phyloP scores from a whole-genome alignment of 2,329 filamentous ascomycete species.

The Xylaria sp. region DNA sequence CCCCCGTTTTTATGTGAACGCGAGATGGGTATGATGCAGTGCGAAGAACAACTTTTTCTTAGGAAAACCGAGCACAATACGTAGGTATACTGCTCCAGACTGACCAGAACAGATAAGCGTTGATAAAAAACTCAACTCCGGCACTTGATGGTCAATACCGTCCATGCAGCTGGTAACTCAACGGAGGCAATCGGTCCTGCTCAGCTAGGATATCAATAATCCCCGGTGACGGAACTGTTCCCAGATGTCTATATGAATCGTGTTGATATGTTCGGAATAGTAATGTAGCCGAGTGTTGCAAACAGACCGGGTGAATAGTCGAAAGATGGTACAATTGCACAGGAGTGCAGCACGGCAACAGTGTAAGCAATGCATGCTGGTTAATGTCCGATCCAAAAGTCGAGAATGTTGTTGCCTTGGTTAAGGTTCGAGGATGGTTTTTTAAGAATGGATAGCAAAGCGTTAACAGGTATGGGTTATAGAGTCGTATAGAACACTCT shows the following conservation, averaged over 20 bases:
- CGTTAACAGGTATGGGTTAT: constrained; percentile 1
- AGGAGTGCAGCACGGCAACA: not conserved
- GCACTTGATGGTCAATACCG: constrained; percentile 1
- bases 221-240: not conserved
- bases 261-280: constrained; percentile 10
- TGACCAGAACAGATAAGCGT: not conserved
- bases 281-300: constrained; percentile 7
- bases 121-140: not conserved
- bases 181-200: not conserved
- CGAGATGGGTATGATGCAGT: constrained; percentile 37
- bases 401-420: not conserved
- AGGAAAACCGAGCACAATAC: constrained; percentile 16
- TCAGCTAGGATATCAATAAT: constrained; percentile 3
- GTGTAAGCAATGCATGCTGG: constrained; percentile 9
- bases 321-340: constrained; percentile 13
- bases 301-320: constrained; percentile 4
- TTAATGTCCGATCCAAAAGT: constrained; percentile 10
- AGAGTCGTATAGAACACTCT: constrained; percentile 8
- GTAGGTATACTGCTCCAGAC: constrained; percentile 1
- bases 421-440: not conserved
- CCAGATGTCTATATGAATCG: constrained; percentile 21
- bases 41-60: constrained; percentile 31
- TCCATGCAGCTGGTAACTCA: not conserved
- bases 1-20: constrained; percentile 26
- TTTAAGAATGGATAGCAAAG: not conserved